Conservation (phyloP, 306 rosid genomes). For the Chamaecrista fasciculata region DNA sequence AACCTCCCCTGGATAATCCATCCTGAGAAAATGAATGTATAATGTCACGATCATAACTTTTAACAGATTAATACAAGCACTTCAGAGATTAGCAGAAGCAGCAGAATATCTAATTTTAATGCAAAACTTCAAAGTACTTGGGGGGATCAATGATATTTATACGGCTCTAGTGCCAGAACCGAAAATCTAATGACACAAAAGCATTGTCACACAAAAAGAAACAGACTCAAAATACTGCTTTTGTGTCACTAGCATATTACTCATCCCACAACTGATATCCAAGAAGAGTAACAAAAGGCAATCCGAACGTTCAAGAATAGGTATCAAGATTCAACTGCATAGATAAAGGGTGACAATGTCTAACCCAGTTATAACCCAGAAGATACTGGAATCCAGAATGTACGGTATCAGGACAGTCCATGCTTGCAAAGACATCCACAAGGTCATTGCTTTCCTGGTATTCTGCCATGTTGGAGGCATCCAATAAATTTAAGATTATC, state of each 20-base stretch:
- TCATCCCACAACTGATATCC: conserved; percentile 3
- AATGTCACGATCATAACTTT: background rate
- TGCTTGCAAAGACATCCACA: conserved; percentile 79
- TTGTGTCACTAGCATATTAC: background rate
- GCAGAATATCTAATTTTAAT: conserved; percentile 5
- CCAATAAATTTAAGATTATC: conserved; percentile 80
- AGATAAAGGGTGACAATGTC: conserved; percentile 31
- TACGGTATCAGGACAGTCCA: conserved; percentile 82
- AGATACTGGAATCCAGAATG: conserved; percentile 80
- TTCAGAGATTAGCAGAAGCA: conserved; percentile 13
- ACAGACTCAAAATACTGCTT: background rate
- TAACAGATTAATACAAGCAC: background rate
- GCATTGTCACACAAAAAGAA: background rate
- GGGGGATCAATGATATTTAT: background rate
- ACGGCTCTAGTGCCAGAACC: background rate
- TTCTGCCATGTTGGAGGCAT: conserved; percentile 58
- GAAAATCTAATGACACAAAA: background rate
- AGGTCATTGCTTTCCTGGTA: conserved; percentile 64
- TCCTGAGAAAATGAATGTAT: conserved; percentile 51
- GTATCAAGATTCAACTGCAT: conserved; percentile 2
- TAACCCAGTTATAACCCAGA: conserved; percentile 89
- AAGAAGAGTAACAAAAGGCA: conserved; percentile 3
- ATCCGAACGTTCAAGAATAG: conserved; percentile 3
- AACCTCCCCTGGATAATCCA: conserved; percentile 59
- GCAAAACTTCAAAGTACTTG: conserved; percentile 1